phyloP scores from a whole-genome alignment of 2,329 filamentous ascomycete species.

The Beauveria rudraprayagi region DNA sequence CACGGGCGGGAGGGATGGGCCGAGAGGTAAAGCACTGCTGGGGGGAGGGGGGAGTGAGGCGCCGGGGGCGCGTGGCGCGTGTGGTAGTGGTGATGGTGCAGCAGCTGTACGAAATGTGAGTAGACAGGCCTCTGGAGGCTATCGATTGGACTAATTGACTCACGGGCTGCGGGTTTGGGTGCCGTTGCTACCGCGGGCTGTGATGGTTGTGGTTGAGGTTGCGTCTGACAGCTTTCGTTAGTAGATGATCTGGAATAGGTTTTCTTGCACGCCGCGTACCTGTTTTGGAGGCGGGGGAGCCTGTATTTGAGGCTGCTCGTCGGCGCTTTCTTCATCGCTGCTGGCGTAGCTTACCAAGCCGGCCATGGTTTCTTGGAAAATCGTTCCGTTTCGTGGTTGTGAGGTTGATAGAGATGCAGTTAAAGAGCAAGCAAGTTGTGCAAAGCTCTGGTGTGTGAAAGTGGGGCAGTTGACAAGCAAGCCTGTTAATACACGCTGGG shows the following conservation, averaged over 20 bases:
- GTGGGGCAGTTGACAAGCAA: no score
- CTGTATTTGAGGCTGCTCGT: conserved; percentile 1
- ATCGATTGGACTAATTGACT: background rate
- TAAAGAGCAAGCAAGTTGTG: background rate
- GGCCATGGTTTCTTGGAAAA: conserved; percentile 23
- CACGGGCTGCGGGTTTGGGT: background rate
- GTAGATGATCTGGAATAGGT: background rate
- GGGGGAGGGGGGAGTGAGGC: conserved; percentile 16
- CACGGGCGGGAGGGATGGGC: conserved; percentile 30
- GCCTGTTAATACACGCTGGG: no score
- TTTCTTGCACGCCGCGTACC: background rate
- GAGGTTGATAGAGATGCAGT: background rate
- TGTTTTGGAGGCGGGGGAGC: background rate
- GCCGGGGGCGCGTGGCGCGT: conserved; percentile 10
- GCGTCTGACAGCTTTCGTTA: background rate
- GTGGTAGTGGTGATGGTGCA: conserved; percentile 2
- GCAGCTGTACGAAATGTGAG: no score
- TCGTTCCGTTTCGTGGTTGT: background rate
- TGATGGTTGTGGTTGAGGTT: background rate
- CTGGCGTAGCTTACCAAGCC: conserved; percentile 44
- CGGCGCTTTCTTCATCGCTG: conserved; percentile 41
- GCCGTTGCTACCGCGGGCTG: background rate
- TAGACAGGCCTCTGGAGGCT: background rate
- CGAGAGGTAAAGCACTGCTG: conserved; percentile 24
- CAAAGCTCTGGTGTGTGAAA: no score